These are phyloP conservation scores for Digitaria exilis DNA, from an alignment of 202 grass and related monocot genomes.

Conservation along the genomic window DNA sequence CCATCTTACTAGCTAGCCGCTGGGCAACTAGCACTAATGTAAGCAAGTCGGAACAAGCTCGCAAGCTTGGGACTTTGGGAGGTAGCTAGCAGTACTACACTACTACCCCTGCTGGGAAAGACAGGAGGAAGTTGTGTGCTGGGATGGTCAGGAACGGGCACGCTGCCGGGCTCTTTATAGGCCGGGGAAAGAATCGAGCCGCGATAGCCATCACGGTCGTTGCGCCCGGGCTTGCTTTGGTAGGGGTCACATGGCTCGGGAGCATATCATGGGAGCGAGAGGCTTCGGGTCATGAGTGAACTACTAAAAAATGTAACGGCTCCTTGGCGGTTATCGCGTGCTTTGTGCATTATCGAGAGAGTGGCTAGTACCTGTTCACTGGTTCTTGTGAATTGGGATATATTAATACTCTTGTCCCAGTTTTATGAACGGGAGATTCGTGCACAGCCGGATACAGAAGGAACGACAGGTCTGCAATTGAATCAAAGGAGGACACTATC, in stretches of 20 bases:
- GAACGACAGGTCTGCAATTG: constrained; percentile 23
- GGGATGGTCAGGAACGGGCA: constrained; percentile 23
- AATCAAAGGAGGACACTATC: constrained; percentile 13
- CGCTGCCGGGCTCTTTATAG: constrained; percentile 46
- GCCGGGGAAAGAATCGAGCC: neutral
- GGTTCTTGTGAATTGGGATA: too few relatives aligned
- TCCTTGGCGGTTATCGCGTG: constrained; percentile 19
- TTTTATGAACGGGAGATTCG: constrained; percentile 13
- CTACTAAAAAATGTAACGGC: neutral
- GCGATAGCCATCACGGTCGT: constrained; percentile 30
- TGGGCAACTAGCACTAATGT: neutral
- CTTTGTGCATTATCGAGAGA: neutral
- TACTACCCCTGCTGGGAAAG: neutral
- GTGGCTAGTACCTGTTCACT: too few relatives aligned
- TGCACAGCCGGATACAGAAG: constrained; percentile 16
- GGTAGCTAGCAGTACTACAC: too few relatives aligned
- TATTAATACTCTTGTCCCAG: neutral
- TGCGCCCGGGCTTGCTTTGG: constrained; percentile 31
- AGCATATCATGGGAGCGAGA: constrained; percentile 30
- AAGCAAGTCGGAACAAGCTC: neutral
- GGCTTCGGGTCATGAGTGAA: constrained; percentile 1
- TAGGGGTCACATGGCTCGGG: constrained; percentile 56
- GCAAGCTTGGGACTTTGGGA: constrained; percentile 4
- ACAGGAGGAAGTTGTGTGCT: constrained; percentile 1
- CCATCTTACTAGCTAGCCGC: constrained; percentile 9